Evolutionary conservation across 2,329 filamentous ascomycete species (phyloP).

Genomic region (Colletotrichum tanaceti): DNA sequence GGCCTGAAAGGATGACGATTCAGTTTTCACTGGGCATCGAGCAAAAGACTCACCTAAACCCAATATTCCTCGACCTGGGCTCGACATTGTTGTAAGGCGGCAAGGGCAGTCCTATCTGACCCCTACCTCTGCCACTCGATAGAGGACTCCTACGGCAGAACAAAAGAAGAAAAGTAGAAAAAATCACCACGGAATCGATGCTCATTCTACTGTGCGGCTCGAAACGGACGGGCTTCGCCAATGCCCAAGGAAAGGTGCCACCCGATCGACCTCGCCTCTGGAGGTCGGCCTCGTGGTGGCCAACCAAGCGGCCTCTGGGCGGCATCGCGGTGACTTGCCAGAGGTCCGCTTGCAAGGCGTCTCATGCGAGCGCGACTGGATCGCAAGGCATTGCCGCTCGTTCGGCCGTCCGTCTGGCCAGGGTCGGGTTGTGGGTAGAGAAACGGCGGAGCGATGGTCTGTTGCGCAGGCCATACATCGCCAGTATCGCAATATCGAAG

Average conservation of each 20-base stretch:
- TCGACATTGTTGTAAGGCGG: slow-evolving; percentile 30
- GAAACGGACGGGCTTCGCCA: slow-evolving; percentile 24
- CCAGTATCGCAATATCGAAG: slow-evolving; percentile 14
- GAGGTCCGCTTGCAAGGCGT: slow-evolving; percentile 21
- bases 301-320: slow-evolving; percentile 37
- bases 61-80: slow-evolving; percentile 25
- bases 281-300: slow-evolving; percentile 29
- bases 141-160: slow-evolving; percentile 27
- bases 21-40: slow-evolving; percentile 35
- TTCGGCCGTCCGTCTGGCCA: background rate
- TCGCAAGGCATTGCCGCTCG: slow-evolving; percentile 19
- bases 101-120: slow-evolving; percentile 21
- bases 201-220: slow-evolving; percentile 17
- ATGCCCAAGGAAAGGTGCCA: slow-evolving; percentile 24
- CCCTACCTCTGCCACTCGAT: slow-evolving; percentile 29
- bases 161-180: background rate
- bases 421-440: slow-evolving; percentile 4
- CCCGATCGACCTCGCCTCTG: slow-evolving; percentile 25
- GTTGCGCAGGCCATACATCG: slow-evolving; percentile 24
- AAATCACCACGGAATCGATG: background rate
- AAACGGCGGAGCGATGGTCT: slow-evolving; percentile 28
- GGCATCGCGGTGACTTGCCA: slow-evolving; percentile 36
- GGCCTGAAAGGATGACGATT: slow-evolving; percentile 40
- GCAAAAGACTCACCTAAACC: slow-evolving; percentile 19
- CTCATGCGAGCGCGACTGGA: slow-evolving; percentile 27